Conservation (phyloP, 257 asterid species). For the Solanum medicagineum region DNA sequence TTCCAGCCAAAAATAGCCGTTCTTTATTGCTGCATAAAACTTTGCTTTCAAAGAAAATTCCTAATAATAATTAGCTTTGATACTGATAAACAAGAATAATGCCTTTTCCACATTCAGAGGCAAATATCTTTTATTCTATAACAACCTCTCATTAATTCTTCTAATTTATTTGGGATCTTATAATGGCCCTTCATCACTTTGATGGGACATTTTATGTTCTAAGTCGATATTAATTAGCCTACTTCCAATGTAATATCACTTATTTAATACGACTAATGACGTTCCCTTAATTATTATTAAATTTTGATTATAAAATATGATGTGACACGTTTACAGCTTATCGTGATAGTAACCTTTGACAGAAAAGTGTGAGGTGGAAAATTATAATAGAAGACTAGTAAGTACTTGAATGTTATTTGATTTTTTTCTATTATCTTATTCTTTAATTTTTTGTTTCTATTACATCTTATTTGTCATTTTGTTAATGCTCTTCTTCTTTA, state of each 20-base stretch:
- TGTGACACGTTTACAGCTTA: neutral
- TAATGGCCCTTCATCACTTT: neutral
- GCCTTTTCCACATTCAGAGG: constrained; percentile 42
- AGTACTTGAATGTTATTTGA: neutral
- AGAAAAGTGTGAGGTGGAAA: accelerated
- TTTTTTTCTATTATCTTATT: neutral
- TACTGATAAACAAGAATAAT: neutral
- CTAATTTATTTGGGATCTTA: neutral
- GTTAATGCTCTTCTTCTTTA: neutral
- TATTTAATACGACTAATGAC: neutral
- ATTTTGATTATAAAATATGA: neutral
- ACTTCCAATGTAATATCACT: neutral
- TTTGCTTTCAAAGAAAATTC: neutral
- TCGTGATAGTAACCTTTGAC: accelerated
- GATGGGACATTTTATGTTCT: neutral
- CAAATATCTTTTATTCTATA: neutral
- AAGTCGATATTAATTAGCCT: neutral
- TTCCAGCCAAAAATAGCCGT: neutral
- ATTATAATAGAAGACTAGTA: neutral
- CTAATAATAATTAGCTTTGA: neutral
- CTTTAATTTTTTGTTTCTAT: neutral
- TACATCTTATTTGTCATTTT: neutral
- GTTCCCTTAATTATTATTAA: neutral
- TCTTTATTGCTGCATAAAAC: neutral
- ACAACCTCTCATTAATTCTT: constrained; percentile 21